Percentiles rank a stretch among this genome's conserved stretches.
These are phyloP conservation scores for Alternaria solani DNA, from an alignment of 2,329 filamentous ascomycete genomes.

Conservation along the genomic window DNA sequence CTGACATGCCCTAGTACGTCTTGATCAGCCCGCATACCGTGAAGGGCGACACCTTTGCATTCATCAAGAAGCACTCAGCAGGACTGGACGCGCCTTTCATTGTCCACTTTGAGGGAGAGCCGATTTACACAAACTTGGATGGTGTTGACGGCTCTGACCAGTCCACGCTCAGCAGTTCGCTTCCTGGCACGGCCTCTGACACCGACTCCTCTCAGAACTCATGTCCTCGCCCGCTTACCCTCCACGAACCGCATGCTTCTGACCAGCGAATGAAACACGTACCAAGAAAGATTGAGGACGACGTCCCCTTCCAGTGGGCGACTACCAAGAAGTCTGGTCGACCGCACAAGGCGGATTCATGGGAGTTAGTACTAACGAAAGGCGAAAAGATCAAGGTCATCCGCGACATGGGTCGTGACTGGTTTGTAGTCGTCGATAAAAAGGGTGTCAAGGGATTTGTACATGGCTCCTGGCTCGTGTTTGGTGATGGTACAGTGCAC, in stretches of 20 bases:
- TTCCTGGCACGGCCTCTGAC: no score
- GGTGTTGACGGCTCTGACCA: background rate
- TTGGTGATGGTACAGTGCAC: conserved; percentile 21
- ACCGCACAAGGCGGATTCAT: conserved; percentile 30
- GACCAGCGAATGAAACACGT: conserved; percentile 5
- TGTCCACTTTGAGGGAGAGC: conserved; percentile 28
- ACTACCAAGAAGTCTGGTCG: conserved; percentile 31
- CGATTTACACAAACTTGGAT: conserved; percentile 18
- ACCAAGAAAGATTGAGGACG: conserved; percentile 4
- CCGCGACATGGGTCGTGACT: conserved; percentile 31
- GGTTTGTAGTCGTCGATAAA: conserved; percentile 30
- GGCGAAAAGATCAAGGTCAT: conserved; percentile 37
- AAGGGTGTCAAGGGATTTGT: conserved; percentile 31
- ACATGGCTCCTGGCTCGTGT: conserved; percentile 37
- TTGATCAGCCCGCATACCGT: conserved; percentile 31
- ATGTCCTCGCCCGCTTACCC: background rate
- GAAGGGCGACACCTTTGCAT: conserved; percentile 32
- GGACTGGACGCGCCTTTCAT: conserved; percentile 26
- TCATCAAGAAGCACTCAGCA: conserved; percentile 33
- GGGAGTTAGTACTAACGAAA: conserved; percentile 37
- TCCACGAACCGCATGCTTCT: background rate
- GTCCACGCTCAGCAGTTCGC: background rate
- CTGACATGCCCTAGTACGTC: conserved; percentile 30
- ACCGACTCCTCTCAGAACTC: background rate
- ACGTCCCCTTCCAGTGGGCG: conserved; percentile 25